Evolutionary conservation across 2,329 filamentous ascomycete genomes (phyloP), one percentile per base, ranked within the genome.

Genomic region (Immersiporthe knoxdaviesiana): DNA sequence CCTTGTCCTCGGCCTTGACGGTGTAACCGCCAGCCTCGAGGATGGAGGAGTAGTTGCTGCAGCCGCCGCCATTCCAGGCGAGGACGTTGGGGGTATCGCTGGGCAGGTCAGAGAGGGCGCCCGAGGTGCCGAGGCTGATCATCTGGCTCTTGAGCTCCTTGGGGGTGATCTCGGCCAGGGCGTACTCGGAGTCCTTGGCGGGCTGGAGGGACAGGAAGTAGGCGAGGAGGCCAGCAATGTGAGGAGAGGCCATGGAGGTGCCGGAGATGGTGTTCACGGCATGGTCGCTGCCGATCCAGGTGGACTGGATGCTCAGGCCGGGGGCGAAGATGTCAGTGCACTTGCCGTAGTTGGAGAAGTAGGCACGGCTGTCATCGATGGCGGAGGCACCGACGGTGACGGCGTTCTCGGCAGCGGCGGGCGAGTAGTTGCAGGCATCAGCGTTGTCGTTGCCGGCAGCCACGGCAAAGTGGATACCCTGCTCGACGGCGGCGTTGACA

Each of bases 261-360:
- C 96, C 96, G 56, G 95, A 98, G 85, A 99, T 99, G 84, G 93
- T 97, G 90, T 99, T 99, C 85, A 93, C 89, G 78, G 96, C 95
- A 78, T 95, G 91, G 83, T 96, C 92, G 89, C 91, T 95, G 80
- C 97, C 96, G 77, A 97, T 97, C 96, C 96, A 99, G 81, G 96
- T 98, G 74, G 96, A 99, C 77, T 93, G 89, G 77, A 99, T 97
- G 90, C 94, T 97, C 77, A 97, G 88, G 78, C 96, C 96, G 71
- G 96, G 96, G 73, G 94, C 96, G 78, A 99, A 99, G 87, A 99
- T 97, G 83, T 99, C 96, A 81, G 95, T 97, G 89, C 96, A 99
- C 88, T 95, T 96, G 82, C 96, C 96, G 82, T 91, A 98, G 92
- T 99, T 99, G 89, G 97, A 99, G 90, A 99, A 99, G 89, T 98